Evolutionary conservation across 208 protist genomes (phyloP).

Genomic region (Leishmania turanica): DNA sequence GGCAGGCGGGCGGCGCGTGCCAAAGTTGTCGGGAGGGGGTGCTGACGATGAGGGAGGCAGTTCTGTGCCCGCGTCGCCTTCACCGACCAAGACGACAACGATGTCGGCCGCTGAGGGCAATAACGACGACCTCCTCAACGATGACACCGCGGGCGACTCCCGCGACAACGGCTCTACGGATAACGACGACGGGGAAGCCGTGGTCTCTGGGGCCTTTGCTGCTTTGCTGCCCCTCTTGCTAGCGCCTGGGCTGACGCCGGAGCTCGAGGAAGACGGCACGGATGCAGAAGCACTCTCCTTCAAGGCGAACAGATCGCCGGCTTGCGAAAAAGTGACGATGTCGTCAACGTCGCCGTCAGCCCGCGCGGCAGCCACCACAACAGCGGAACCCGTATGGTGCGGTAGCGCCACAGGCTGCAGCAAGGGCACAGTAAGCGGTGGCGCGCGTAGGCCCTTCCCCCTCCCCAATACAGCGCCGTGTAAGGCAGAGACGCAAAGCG

Average conservation of each 20-base stretch:
- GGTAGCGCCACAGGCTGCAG: not conserved
- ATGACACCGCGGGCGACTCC: not conserved
- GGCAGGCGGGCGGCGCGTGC: not conserved
- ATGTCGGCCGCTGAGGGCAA: not conserved
- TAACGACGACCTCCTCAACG: not conserved
- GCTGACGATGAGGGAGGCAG: not conserved
- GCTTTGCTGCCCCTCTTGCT: not conserved
- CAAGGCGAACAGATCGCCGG: not conserved
- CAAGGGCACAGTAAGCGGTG: not conserved
- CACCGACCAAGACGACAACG: not conserved
- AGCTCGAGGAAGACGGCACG: not conserved
- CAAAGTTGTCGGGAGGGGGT: slow-evolving; percentile 5
- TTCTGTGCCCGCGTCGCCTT: not conserved
- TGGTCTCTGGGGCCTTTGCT: not conserved
- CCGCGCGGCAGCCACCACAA: not conserved
- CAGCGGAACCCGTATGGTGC: not conserved
- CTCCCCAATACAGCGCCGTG: too few species aligned
- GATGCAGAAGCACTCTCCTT: not conserved
- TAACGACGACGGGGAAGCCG: not conserved
- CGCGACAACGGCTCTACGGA: not conserved
- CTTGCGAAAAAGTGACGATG: not conserved
- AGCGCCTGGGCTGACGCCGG: not conserved
- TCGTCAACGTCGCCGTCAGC: not conserved
- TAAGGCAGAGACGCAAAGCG: too few species aligned
- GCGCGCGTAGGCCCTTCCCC: too few species aligned